Conservation (phyloP, 345 rosid genomes). For the Bruguiera parviflora region DNA sequence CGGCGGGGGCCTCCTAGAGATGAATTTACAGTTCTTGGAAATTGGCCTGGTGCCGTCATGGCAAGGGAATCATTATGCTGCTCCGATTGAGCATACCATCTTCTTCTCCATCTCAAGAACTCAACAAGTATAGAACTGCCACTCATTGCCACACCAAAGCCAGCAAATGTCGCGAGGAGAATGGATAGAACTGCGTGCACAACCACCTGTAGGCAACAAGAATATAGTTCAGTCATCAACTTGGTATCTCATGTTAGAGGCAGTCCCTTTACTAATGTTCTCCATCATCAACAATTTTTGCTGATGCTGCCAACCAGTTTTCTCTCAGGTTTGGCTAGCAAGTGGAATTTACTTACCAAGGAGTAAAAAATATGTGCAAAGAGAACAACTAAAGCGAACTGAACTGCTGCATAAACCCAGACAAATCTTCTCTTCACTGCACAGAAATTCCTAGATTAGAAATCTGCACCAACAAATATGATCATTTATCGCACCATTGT, state of each 20-base stretch:
- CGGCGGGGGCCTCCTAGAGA: constrained; percentile 5
- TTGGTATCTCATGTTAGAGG: no score
- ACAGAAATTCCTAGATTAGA: constrained; percentile 16
- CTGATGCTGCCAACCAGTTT: no score
- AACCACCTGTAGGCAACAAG: constrained; percentile 36
- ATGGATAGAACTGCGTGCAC: constrained; percentile 71
- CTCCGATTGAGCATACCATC: constrained; percentile 36
- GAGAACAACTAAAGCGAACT: constrained; percentile 74
- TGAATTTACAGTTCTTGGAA: constrained; percentile 26
- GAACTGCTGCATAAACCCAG: constrained; percentile 82
- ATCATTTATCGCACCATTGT: background rate
- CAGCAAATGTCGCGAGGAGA: constrained; percentile 77
- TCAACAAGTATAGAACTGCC: constrained; percentile 79
- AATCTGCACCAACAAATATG: background rate
- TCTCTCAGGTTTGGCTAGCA: no score
- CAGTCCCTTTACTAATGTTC: no score
- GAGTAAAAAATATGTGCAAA: constrained; percentile 88
- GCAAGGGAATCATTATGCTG: constrained; percentile 21
- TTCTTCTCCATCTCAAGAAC: constrained; percentile 69
- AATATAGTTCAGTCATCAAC: no score
- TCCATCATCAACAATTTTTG: no score
- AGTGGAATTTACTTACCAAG: constrained; percentile 46
- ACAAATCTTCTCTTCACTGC: constrained; percentile 77
- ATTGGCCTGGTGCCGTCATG: constrained; percentile 26
- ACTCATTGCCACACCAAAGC: constrained; percentile 81